Percentiles rank a stretch among this genome's conserved stretches.
Evolutionary conservation across 2,329 filamentous ascomycete species (phyloP).

Genomic region (Catunica adiposa): DNA sequence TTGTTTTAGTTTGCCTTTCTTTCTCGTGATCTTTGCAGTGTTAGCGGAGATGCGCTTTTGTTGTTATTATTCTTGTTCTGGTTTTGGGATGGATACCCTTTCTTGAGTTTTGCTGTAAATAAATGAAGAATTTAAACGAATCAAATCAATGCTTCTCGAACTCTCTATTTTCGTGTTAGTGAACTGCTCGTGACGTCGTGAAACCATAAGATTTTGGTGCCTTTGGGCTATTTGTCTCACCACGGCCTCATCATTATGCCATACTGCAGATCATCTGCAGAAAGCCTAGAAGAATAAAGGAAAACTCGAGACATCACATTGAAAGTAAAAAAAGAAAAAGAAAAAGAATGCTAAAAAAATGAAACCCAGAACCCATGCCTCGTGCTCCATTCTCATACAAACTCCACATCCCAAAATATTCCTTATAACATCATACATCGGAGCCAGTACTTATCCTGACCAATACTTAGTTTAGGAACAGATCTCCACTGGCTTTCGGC

Average conservation of each 20-base stretch:
- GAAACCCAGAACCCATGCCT: too few species aligned
- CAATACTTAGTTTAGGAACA: slow-evolving; percentile 32
- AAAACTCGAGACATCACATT: too few species aligned
- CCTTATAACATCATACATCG: not conserved
- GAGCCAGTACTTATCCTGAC: not conserved
- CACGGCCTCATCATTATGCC: not conserved
- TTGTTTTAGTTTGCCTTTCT: not conserved
- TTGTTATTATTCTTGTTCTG: too few species aligned
- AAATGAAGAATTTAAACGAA: not conserved
- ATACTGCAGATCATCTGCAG: not conserved
- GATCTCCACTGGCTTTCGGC: slow-evolving; percentile 42
- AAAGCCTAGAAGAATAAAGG: not conserved
- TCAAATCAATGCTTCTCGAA: not conserved
- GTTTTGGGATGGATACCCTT: not conserved
- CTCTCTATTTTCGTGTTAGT: not conserved
- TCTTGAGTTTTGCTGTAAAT: not conserved
- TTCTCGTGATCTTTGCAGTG: not conserved
- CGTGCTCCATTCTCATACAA: not conserved
- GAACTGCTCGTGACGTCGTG: not conserved
- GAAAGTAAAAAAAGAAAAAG: too few species aligned
- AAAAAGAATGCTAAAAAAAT: too few species aligned
- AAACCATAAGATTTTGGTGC: not conserved
- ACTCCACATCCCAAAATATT: not conserved
- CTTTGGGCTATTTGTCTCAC: not conserved
- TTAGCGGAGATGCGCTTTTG: not conserved